A percentile compares a stretch with the other conserved stretches of the same genome.
Conservation (phyloP, 495 filamentous ascomycete genomes). For the Corynascus novoguineensis region DNA sequence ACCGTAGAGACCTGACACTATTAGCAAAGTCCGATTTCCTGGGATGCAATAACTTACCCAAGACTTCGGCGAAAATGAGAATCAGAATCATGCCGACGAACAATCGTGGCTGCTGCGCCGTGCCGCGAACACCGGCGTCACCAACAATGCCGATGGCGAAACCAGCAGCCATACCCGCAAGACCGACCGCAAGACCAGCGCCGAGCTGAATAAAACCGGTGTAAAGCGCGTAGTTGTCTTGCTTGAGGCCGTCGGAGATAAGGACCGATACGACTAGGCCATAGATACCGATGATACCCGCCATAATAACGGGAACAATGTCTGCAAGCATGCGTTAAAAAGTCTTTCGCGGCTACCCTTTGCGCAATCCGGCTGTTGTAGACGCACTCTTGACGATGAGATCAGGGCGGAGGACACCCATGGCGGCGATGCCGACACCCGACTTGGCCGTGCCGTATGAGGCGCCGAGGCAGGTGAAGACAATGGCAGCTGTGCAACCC, state of each 20-base stretch:
- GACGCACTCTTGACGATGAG: constrained; percentile 95
- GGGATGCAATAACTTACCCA: constrained; percentile 58
- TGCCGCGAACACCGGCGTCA: constrained; percentile 97
- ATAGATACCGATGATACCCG: constrained; percentile 99
- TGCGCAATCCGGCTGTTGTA: background rate
- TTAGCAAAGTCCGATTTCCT: constrained; percentile 3
- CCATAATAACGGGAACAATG: constrained; percentile 99
- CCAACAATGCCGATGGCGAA: constrained; percentile 99
- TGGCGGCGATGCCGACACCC: constrained; percentile 95
- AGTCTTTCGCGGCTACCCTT: background rate
- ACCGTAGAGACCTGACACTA: constrained; percentile 76
- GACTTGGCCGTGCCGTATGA: constrained; percentile 99
- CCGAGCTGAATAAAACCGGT: constrained; percentile 96
- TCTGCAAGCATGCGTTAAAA: constrained; percentile 46
- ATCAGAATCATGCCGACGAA: constrained; percentile 99
- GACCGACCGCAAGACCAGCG: constrained; percentile 91
- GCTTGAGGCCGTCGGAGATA: constrained; percentile 85
- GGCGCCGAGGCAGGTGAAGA: constrained; percentile 98
- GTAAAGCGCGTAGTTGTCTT: constrained; percentile 73
- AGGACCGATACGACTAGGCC: constrained; percentile 97
- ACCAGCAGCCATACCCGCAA: constrained; percentile 94
- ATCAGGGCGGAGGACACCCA: constrained; percentile 96
- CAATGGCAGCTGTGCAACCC: constrained; percentile 96
- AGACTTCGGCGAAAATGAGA: constrained; percentile 99
- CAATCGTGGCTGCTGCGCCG: constrained; percentile 92